Percentiles rank a stretch among this genome's conserved stretches.
Evolutionary conservation across 2,329 filamentous ascomycete genomes (phyloP).

Genomic region (Orbilia ellipsospora): DNA sequence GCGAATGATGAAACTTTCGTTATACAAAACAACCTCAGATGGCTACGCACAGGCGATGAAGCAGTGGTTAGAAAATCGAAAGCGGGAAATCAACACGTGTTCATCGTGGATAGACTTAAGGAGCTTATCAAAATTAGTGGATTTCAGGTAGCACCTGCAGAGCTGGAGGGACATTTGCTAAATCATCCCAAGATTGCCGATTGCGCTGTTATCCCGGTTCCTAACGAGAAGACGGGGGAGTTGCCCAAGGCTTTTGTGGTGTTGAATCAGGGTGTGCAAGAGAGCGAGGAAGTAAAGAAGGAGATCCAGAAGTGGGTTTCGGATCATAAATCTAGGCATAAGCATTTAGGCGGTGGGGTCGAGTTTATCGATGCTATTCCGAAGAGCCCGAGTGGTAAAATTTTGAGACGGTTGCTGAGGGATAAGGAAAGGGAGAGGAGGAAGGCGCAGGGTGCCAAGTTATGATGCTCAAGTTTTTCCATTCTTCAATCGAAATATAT

Average conservation of each 20-base stretch:
- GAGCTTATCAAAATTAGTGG: constrained; percentile 70
- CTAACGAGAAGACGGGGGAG: constrained; percentile 65
- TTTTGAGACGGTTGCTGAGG: constrained; percentile 68
- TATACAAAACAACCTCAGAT: constrained; percentile 72
- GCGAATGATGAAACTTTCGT: constrained; percentile 84
- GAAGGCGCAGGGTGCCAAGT: constrained; percentile 73
- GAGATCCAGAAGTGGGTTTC: constrained; percentile 64
- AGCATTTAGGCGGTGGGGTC: constrained; percentile 65
- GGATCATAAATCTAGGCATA: constrained; percentile 65
- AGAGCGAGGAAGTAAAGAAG: constrained; percentile 60
- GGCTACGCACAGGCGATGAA: constrained; percentile 88
- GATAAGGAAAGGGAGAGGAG: constrained; percentile 78
- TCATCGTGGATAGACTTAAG: constrained; percentile 82
- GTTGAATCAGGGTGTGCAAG: constrained; percentile 57
- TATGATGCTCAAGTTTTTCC: constrained; percentile 65
- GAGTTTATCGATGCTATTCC: constrained; percentile 67
- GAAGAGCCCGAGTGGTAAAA: constrained; percentile 67
- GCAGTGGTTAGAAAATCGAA: constrained; percentile 74
- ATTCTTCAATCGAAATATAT: no score
- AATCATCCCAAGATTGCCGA: constrained; percentile 65
- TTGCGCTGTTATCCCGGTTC: constrained; percentile 65
- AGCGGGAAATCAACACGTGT: constrained; percentile 79
- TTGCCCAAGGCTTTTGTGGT: constrained; percentile 66
- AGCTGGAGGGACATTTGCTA: constrained; percentile 65
- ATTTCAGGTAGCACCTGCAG: constrained; percentile 67